Evolutionary conservation across 768 basidiomycete species (phyloP).

Genomic region (Sarcomyxa edulis): DNA sequence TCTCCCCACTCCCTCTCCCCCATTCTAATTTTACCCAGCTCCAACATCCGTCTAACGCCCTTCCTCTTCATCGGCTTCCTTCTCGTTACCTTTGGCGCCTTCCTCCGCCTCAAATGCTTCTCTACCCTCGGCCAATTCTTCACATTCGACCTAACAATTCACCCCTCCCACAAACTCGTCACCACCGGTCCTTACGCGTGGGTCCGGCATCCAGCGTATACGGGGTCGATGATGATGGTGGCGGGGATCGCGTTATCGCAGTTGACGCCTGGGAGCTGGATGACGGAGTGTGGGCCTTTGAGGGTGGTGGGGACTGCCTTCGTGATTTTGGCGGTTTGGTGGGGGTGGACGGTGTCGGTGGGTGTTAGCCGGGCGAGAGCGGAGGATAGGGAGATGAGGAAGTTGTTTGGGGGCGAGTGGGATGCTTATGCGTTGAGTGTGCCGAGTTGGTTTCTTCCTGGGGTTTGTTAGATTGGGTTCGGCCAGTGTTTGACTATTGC

Average conservation of each 20-base stretch:
- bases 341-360: constrained; percentile 28
- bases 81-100: constrained; percentile 12
- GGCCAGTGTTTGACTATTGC: too few species aligned
- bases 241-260: constrained; percentile 21
- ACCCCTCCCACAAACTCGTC: constrained; percentile 18
- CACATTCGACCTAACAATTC: constrained; percentile 22
- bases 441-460: constrained; percentile 43
- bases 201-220: constrained; percentile 25
- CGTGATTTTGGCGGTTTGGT: constrained; percentile 12
- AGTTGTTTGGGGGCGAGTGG: constrained; percentile 27
- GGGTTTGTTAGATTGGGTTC: too few species aligned
- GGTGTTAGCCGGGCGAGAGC: constrained; percentile 13
- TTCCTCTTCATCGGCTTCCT: constrained; percentile 13
- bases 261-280: constrained; percentile 23
- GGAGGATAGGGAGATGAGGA: constrained; percentile 22
- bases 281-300: constrained; percentile 20
- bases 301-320: constrained; percentile 12
- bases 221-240: constrained; percentile 11
- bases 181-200: constrained; percentile 21
- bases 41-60: constrained; percentile 14
- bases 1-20: constrained; percentile 1
- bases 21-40: too few species aligned
- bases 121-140: constrained; percentile 18
- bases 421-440: constrained; percentile 23
- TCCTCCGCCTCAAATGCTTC: constrained; percentile 20